A percentile compares a stretch with the other conserved stretches of the same genome.
phyloP scores from a whole-genome alignment of 768 basidiomycete species.

The Mycena crocata region DNA sequence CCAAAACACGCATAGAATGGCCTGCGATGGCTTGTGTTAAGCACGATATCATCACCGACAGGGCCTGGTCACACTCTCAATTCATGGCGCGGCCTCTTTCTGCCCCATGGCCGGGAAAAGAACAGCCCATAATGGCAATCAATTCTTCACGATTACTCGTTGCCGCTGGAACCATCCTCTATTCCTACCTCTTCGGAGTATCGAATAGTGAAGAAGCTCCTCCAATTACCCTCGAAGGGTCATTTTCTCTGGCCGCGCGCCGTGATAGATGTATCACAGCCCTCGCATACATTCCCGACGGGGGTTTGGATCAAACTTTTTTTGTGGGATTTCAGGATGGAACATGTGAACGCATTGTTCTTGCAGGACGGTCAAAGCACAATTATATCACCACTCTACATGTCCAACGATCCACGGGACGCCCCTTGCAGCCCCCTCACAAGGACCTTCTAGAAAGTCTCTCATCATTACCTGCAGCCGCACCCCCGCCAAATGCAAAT shows the following conservation, averaged over 20 bases:
- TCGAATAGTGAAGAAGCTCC: constrained; percentile 50
- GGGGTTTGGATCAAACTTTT: constrained; percentile 56
- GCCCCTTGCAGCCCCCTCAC: constrained; percentile 43
- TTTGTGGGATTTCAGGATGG: constrained; percentile 72
- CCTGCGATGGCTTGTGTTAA: constrained; percentile 54
- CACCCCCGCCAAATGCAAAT: neutral
- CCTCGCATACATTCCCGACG: constrained; percentile 60
- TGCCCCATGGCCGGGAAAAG: constrained; percentile 65
- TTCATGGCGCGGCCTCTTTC: constrained; percentile 77
- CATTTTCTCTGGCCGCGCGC: constrained; percentile 51
- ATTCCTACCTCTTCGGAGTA: constrained; percentile 64
- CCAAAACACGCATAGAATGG: constrained; percentile 58
- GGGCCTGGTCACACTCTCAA: constrained; percentile 59
- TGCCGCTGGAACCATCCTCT: constrained; percentile 68
- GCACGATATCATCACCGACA: constrained; percentile 66
- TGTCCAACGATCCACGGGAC: constrained; percentile 17
- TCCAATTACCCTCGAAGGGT: constrained; percentile 59
- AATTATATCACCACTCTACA: constrained; percentile 38
- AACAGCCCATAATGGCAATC: constrained; percentile 68
- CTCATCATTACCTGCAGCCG: constrained; percentile 35
- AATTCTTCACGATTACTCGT: constrained; percentile 67
- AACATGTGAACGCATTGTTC: constrained; percentile 58
- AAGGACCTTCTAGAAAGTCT: constrained; percentile 68
- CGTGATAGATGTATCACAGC: constrained; percentile 64
- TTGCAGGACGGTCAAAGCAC: constrained; percentile 35